These are phyloP conservation scores for Pisolithus orientalis DNA, from an alignment of 768 basidiomycete species.

Conservation along the genomic window DNA sequence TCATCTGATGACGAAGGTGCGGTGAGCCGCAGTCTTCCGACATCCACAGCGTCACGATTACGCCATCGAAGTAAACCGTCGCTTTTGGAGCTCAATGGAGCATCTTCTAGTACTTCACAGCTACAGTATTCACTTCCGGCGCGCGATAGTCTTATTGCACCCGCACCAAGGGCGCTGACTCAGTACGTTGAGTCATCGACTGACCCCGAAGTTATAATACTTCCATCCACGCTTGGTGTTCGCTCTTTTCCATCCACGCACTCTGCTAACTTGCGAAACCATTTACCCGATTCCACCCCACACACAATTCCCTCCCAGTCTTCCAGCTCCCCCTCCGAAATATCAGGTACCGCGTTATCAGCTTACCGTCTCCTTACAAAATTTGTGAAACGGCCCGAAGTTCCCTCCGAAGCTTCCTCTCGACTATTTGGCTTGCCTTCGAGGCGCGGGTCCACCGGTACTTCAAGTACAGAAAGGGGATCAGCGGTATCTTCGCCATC, in stretches of 20 bases:
- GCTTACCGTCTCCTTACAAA: slow-evolving; percentile 61
- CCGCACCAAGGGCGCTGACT: slow-evolving; percentile 69
- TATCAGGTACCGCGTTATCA: slow-evolving; percentile 40
- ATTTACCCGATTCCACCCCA: neutral
- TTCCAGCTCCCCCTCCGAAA: slow-evolving; percentile 28
- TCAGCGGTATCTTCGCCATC: slow-evolving; percentile 10
- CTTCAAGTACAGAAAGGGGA: slow-evolving; percentile 21
- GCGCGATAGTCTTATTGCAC: slow-evolving; percentile 53
- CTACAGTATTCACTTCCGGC: slow-evolving; percentile 47
- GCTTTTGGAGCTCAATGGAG: slow-evolving; percentile 30
- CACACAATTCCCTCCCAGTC: neutral
- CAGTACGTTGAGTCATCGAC: slow-evolving; percentile 60
- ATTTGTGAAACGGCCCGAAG: slow-evolving; percentile 37
- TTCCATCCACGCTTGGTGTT: slow-evolving; percentile 70
- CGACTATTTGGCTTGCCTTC: slow-evolving; percentile 27
- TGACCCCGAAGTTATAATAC: slow-evolving; percentile 44
- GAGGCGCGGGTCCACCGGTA: slow-evolving; percentile 30
- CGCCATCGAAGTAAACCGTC: slow-evolving; percentile 42
- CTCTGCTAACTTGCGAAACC: slow-evolving; percentile 8
- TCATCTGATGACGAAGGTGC: slow-evolving; percentile 13
- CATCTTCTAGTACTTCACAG: slow-evolving; percentile 29
- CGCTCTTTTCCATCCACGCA: slow-evolving; percentile 33
- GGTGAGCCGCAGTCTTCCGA: slow-evolving; percentile 44
- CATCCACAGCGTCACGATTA: slow-evolving; percentile 25
- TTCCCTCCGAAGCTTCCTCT: slow-evolving; percentile 17